Conservation (phyloP, 1,284 basidiomycete genomes). For the Singerocomus inundabilis region DNA sequence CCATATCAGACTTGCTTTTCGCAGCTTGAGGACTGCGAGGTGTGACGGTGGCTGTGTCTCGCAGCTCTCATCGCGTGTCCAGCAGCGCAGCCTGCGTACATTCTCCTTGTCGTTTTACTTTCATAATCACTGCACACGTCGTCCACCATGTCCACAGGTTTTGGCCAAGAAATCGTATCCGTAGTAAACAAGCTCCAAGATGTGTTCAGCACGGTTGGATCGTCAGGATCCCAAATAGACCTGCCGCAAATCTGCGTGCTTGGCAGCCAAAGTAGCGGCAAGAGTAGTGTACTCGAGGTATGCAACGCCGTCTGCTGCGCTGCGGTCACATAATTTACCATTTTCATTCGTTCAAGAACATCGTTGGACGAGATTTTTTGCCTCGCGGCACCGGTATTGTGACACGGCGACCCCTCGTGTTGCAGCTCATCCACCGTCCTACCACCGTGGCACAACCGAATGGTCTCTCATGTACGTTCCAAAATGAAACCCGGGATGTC, state of each 20-base stretch:
- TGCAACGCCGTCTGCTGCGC: conserved; percentile 19
- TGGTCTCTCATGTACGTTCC: conserved; percentile 39
- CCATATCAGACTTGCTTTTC: background rate
- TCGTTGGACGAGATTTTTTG: conserved; percentile 95
- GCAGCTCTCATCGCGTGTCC: conserved; percentile 27
- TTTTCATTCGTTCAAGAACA: conserved; percentile 61
- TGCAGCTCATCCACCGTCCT: conserved; percentile 92
- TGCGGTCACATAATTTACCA: background rate
- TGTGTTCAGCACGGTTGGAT: conserved; percentile 80
- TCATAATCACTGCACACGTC: conserved; percentile 14
- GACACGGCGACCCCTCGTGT: conserved; percentile 89
- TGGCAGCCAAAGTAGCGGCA: conserved; percentile 84
- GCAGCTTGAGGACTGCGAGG: background rate
- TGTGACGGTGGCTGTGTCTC: conserved; percentile 28
- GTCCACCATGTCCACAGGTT: conserved; percentile 55
- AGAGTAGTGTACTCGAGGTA: conserved; percentile 85
- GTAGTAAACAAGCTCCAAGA: conserved; percentile 84
- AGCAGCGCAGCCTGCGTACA: conserved; percentile 3
- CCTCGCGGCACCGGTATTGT: conserved; percentile 98
- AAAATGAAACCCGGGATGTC: conserved; percentile 1
- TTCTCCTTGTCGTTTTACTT: conserved; percentile 16
- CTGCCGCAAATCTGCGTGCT: conserved; percentile 85
- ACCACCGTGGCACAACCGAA: conserved; percentile 49
- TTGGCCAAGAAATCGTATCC: conserved; percentile 74
- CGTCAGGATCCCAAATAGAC: conserved; percentile 74